These are phyloP conservation scores for Diaporthe citri DNA, from an alignment of 2,329 filamentous ascomycete species.

Conservation along the genomic window DNA sequence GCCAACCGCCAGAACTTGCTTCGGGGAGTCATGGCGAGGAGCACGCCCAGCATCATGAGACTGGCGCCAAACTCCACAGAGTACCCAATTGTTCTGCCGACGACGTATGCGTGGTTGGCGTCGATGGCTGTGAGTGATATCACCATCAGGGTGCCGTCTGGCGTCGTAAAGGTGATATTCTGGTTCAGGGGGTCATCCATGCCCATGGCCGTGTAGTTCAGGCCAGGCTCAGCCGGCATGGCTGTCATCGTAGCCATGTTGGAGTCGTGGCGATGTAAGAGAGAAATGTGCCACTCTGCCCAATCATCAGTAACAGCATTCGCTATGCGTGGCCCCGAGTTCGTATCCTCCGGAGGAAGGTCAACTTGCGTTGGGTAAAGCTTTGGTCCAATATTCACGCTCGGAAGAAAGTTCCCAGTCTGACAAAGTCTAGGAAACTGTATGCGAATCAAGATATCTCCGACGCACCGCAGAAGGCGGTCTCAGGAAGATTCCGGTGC, in stretches of 20 bases:
- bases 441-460: background rate
- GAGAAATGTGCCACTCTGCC: background rate
- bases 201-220: background rate
- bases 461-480: too few species aligned
- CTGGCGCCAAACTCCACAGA: constrained; percentile 78
- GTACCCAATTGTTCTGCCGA: constrained; percentile 70
- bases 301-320: background rate
- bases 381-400: background rate
- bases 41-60: constrained; percentile 72
- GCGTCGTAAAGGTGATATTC: constrained; percentile 27
- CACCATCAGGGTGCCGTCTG: constrained; percentile 5
- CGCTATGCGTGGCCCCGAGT: too few species aligned
- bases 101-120: constrained; percentile 47
- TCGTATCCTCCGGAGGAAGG: too few species aligned
- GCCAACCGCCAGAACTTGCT: constrained; percentile 74
- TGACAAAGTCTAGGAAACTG: too few species aligned
- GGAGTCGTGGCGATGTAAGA: background rate
- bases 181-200: constrained; percentile 9
- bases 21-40: constrained; percentile 75
- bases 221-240: background rate
- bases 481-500: background rate
- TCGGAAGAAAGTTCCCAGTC: too few species aligned
- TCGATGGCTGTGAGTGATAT: constrained; percentile 46
- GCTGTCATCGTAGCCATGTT: background rate
- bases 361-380: background rate